These are phyloP conservation scores for Astrothelium subdiscretum DNA, from an alignment of 495 filamentous ascomycete species.

Conservation along the genomic window DNA sequence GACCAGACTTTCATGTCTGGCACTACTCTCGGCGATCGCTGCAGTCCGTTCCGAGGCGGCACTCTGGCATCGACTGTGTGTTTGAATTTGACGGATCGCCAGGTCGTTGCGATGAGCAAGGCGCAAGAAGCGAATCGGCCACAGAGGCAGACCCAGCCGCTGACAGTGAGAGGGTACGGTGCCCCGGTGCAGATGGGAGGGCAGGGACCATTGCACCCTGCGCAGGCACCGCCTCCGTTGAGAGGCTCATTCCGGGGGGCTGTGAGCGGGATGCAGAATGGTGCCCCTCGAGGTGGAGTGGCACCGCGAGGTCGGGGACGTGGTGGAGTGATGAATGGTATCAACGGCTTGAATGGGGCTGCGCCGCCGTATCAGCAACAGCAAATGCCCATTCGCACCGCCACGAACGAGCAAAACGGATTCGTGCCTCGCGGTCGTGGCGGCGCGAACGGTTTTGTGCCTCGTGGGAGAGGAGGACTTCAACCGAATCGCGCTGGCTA, in stretches of 20 bases:
- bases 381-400: constrained; percentile 15
- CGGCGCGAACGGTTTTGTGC: constrained; percentile 4
- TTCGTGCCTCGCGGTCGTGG: constrained; percentile 13
- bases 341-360: constrained; percentile 13
- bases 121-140: constrained; percentile 44
- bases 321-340: constrained; percentile 2
- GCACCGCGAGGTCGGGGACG: constrained; percentile 18
- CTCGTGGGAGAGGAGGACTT: constrained; percentile 19
- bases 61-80: constrained; percentile 75
- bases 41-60: constrained; percentile 91
- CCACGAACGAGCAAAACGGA: constrained; percentile 4
- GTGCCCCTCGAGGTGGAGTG: constrained; percentile 24
- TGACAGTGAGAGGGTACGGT: constrained; percentile 39
- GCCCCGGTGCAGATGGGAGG: constrained; percentile 43
- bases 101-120: constrained; percentile 64
- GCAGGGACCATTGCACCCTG: constrained; percentile 55
- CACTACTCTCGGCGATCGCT: constrained; percentile 75
- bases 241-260: constrained; percentile 63
- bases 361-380: constrained; percentile 13
- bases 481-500: constrained; percentile 39
- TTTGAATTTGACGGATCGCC: constrained; percentile 73
- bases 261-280: constrained; percentile 34
- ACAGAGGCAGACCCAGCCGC: constrained; percentile 45
- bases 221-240: constrained; percentile 55
- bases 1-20: constrained; percentile 94